Evolutionary conservation across 1,284 basidiomycete species (phyloP).

Genomic region (Salmacisia buchloeana): DNA sequence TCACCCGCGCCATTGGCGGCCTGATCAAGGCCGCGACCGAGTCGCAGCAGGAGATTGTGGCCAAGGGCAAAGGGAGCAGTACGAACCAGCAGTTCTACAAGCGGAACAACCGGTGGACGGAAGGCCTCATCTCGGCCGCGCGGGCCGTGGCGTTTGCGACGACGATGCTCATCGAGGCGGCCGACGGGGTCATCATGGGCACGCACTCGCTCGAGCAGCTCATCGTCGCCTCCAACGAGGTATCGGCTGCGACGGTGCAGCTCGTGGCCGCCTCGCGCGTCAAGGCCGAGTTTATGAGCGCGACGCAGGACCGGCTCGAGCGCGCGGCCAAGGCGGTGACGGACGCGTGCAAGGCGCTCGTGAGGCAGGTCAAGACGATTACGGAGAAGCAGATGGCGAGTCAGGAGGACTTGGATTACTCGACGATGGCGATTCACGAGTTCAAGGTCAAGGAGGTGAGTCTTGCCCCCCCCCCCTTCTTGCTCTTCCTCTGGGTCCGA

Average conservation of each 20-base stretch:
- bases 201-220: conserved; percentile 96
- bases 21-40: conserved; percentile 95
- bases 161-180: conserved; percentile 90
- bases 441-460: conserved; percentile 67
- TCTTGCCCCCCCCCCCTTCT: not conserved
- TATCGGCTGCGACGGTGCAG: conserved; percentile 92
- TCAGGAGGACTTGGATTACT: conserved; percentile 81
- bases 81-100: conserved; percentile 96
- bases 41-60: conserved; percentile 95
- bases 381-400: conserved; percentile 69
- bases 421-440: conserved; percentile 84
- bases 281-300: conserved; percentile 96
- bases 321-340: conserved; percentile 95
- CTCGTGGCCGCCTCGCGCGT: conserved; percentile 96
- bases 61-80: conserved; percentile 84
- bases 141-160: conserved; percentile 97
- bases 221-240: conserved; percentile 98
- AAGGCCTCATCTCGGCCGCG: conserved; percentile 95
- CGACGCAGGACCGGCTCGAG: conserved; percentile 93
- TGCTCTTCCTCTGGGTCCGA: not conserved
- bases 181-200: conserved; percentile 92
- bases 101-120: conserved; percentile 98
- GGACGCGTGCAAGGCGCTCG: conserved; percentile 94
- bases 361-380: conserved; percentile 91
- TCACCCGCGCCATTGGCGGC: conserved; percentile 88